phyloP scores from a whole-genome alignment of 2,329 filamentous ascomycete species.

The Chaetoscypha palmicola region DNA sequence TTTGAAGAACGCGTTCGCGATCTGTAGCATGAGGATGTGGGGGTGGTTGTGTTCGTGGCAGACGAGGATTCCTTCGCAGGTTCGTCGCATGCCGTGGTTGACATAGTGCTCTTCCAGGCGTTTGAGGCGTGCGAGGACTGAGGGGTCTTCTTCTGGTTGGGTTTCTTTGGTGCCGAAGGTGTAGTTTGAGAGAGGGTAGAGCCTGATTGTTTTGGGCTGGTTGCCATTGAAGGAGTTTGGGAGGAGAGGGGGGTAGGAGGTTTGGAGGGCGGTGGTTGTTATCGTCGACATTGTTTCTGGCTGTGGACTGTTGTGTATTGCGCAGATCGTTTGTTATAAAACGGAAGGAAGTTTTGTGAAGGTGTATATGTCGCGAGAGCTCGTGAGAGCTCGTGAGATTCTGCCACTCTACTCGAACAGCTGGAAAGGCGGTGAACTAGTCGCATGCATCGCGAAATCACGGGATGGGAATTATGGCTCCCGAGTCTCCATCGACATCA shows the following conservation, averaged over 20 bases:
- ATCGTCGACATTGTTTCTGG: slow-evolving; percentile 68
- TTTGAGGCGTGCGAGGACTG: slow-evolving; percentile 84
- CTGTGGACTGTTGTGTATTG: not conserved
- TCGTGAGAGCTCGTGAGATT: too few relatives aligned
- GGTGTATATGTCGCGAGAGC: too few relatives aligned
- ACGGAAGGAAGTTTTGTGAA: too few relatives aligned
- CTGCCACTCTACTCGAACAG: not conserved
- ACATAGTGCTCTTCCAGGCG: slow-evolving; percentile 93
- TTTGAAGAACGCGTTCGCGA: slow-evolving; percentile 99
- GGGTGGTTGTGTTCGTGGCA: slow-evolving; percentile 99
- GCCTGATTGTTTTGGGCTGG: slow-evolving; percentile 81
- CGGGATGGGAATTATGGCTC: too few relatives aligned
- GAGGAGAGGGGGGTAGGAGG: slow-evolving; percentile 68
- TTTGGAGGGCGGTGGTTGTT: slow-evolving; percentile 67
- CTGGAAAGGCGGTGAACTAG: slow-evolving; percentile 6
- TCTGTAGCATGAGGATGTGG: slow-evolving; percentile 97
- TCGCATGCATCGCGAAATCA: not conserved
- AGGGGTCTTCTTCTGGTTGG: slow-evolving; percentile 95
- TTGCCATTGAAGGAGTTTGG: slow-evolving; percentile 81
- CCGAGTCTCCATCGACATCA: too few relatives aligned
- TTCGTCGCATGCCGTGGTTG: slow-evolving; percentile 90
- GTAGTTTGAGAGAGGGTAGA: slow-evolving; percentile 96
- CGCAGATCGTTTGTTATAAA: too few relatives aligned
- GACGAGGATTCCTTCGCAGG: slow-evolving; percentile 92
- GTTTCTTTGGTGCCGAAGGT: slow-evolving; percentile 98